A percentile compares a stretch with the other conserved stretches of the same genome.
phyloP scores from a whole-genome alignment of 2,329 filamentous ascomycete genomes.

The Aureobasidium subglaciale region DNA sequence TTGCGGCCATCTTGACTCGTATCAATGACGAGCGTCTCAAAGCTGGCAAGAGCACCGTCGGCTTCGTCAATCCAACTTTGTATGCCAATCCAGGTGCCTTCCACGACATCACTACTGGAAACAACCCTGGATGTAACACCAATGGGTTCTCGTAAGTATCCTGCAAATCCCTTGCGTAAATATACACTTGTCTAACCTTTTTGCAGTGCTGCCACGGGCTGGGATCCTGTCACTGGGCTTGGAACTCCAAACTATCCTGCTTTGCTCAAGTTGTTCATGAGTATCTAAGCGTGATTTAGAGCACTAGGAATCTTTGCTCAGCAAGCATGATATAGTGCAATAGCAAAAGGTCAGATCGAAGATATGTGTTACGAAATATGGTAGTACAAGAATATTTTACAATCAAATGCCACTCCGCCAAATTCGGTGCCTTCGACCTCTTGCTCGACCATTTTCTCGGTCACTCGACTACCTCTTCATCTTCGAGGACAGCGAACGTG shows the following conservation, averaged over 20 bases:
- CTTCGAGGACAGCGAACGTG: too few species aligned
- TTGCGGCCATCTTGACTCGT: conserved; percentile 22
- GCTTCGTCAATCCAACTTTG: conserved; percentile 25
- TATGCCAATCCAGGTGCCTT: conserved; percentile 16
- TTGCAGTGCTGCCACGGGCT: conserved; percentile 10
- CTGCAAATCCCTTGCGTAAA: not conserved
- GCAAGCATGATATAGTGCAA: too few species aligned
- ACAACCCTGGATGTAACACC: conserved; percentile 16
- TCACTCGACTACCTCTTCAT: too few species aligned
- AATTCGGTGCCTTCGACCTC: too few species aligned
- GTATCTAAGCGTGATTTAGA: too few species aligned
- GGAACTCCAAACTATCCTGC: conserved; percentile 17
- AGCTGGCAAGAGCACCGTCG: conserved; percentile 23
- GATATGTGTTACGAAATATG: too few species aligned
- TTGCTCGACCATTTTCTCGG: too few species aligned
- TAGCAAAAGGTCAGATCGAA: too few species aligned
- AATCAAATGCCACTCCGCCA: too few species aligned
- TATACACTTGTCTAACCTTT: not conserved
- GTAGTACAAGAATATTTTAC: too few species aligned
- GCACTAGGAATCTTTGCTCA: too few species aligned
- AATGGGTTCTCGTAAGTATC: conserved; percentile 11
- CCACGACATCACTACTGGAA: conserved; percentile 15
- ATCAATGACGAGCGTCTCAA: conserved; percentile 26
- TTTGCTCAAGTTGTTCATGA: conserved; percentile 15
- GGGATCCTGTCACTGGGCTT: conserved; percentile 2